Base-by-base conservation (phyloP, 2,329 filamentous ascomycete genomes). In the Trichoderma cornu-damae region DNA sequence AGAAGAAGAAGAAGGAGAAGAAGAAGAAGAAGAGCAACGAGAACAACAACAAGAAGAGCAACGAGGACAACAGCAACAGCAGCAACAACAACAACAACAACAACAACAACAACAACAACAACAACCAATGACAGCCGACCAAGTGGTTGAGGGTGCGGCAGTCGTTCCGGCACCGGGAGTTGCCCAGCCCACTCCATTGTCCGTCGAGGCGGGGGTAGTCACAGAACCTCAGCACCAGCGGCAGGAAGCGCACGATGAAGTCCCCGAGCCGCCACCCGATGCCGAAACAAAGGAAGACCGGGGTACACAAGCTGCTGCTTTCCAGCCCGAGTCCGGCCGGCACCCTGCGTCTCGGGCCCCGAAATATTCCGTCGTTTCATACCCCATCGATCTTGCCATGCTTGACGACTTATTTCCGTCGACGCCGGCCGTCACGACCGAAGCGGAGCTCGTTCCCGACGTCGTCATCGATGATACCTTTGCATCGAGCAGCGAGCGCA, bases 401-500 rank as follows among this genome's bases (percentile, higher is more conserved):
- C 61, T 75, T 0, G 68, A 72, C 26, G 59, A 62, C 1, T 63
- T 77, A 4, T 72, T 72, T 52, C 71, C 67, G 1, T 61, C 59
- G 9, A 64, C 62, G 1, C 58, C 61, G 14, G 22, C 63, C 2
- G 56, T 56, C 5, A 66, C 67, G 20, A 61, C 64, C 1, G 66
- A 73, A 0, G 64, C 71, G 1, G 71, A 70, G 40, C 64, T 64
- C 3, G 62, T 82, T 0, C 69, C 79, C 0, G 79, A 82, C 28
- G 68, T 72, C 28, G 67, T 79, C 43, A 73, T 81, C 16, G 68
- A 68, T 28, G 81, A 85, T 65, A 79, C 73, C 26, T 85, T 85
- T 59, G 72, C 73, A 4, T 73, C 76, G 2, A 77, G 79, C 3
- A 78, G 79, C 2, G 78, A 87, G 67, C 81, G 85, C 48, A 85